Base-by-base conservation (phyloP, 1,139 yeast genomes). In the Geotrichum reessii region DNA sequence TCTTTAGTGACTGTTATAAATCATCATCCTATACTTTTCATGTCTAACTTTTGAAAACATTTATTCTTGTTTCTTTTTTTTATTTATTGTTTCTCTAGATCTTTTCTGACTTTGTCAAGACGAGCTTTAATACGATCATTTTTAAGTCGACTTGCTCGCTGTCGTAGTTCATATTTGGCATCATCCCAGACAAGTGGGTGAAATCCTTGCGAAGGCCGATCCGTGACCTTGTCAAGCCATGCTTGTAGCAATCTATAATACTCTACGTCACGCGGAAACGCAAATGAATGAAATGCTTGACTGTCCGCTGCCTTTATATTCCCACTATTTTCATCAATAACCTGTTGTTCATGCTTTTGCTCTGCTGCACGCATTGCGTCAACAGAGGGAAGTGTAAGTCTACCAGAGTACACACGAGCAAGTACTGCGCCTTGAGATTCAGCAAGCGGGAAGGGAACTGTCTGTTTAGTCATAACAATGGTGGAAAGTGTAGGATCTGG, bases 361-460 rank as follows among this genome's bases (percentile, higher is more conserved):
- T 82, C 83, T 67, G 74, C 75, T 33, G 65, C 62, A 57, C 66
- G 63, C 78, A 79, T 76, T n/a, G 73, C 76, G 47, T 72, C 74
- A 5, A 69, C 62, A 0, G 74, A 47, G 0, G 87, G 86, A 3
- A 83, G 68, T 11, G 63, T 50, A 12, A 82, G 67, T 47, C 78
- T 72, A 1, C 81, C 81, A 3, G 77, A 70, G 75, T 83, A 83
- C 3, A 83, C 78, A 62, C 86, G 77, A 12, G 83, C 80, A 44
- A 83, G 71, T 66, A 81, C 76, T 5, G 81, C 76, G 1, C 81
- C 85, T 65, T 84, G 88, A 12, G 81, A 70, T 66, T 85, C 89
- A 1, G 85, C 77, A 1, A 79, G 67, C 53, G 85, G 80, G 63
- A 84, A 81, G 0, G 89, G 87, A 19, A 84, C 75, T n/a, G 83